phyloP scores from a whole-genome alignment of 352 stramenopile species.

The Globisporangium splendens region DNA sequence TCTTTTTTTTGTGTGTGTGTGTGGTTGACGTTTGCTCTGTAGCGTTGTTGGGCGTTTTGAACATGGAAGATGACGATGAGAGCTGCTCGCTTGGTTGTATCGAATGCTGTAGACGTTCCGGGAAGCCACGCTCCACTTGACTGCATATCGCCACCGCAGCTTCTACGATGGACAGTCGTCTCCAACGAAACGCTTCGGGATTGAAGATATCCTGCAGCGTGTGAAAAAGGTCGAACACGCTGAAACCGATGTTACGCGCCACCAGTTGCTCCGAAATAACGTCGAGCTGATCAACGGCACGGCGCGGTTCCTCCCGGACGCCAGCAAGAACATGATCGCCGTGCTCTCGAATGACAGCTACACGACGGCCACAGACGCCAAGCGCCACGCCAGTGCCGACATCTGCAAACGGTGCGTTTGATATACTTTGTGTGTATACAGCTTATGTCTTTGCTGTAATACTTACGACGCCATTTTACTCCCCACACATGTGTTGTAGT shows the following conservation, averaged over 20 bases:
- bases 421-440: neutral
- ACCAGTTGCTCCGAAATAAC: slow-evolving; percentile 78
- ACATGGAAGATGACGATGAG: no score
- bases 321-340: slow-evolving; percentile 70
- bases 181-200: slow-evolving; percentile 62
- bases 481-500: slow-evolving; percentile 17
- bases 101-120: slow-evolving; percentile 69
- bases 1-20: neutral
- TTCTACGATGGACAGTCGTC: slow-evolving; percentile 83
- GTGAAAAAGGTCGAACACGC: slow-evolving; percentile 79
- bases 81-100: slow-evolving; percentile 1
- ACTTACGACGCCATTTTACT: neutral
- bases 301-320: slow-evolving; percentile 66
- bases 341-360: slow-evolving; percentile 85
- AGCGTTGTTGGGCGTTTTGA: no score
- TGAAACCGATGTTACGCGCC: slow-evolving; percentile 83
- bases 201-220: slow-evolving; percentile 82
- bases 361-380: slow-evolving; percentile 67
- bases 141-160: slow-evolving; percentile 81
- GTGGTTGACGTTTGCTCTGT: neutral
- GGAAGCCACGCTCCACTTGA: slow-evolving; percentile 87
- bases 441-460: no score
- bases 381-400: slow-evolving; percentile 67
- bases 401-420: slow-evolving; percentile 76
- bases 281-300: slow-evolving; percentile 81